Evolutionary conservation across 2,329 filamentous ascomycete genomes (phyloP).

Genomic region (Westerdykella aurantiaca): DNA sequence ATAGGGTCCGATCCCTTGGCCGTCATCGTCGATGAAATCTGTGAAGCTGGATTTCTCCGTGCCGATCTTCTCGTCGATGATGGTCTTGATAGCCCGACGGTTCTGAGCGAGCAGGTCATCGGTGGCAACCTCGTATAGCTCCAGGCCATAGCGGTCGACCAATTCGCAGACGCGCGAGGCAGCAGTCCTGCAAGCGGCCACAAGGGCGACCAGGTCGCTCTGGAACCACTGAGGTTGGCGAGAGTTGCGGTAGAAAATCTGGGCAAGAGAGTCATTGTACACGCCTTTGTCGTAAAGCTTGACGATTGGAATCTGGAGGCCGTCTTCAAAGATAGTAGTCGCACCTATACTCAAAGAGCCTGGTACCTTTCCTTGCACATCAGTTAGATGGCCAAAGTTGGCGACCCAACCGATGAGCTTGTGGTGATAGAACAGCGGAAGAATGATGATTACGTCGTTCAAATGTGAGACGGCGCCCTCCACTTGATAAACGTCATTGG

Average conservation of each 20-base stretch:
- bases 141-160: slow-evolving; percentile 40
- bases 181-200: slow-evolving; percentile 45
- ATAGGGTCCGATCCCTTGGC: slow-evolving; percentile 43
- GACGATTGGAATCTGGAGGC: slow-evolving; percentile 46
- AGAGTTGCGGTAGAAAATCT: slow-evolving; percentile 46
- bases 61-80: slow-evolving; percentile 44
- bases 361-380: slow-evolving; percentile 43
- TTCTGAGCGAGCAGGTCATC: slow-evolving; percentile 43
- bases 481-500: slow-evolving; percentile 48
- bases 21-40: slow-evolving; percentile 48
- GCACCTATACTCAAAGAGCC: slow-evolving; percentile 49
- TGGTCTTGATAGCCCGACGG: slow-evolving; percentile 40
- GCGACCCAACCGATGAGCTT: slow-evolving; percentile 46
- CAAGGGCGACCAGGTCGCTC: slow-evolving; percentile 44
- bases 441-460: slow-evolving; percentile 47
- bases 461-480: slow-evolving; percentile 47
- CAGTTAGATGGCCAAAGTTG: slow-evolving; percentile 48
- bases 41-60: slow-evolving; percentile 42
- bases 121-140: slow-evolving; percentile 44
- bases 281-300: slow-evolving; percentile 44
- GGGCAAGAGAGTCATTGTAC: slow-evolving; percentile 42
- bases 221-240: slow-evolving; percentile 47
- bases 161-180: slow-evolving; percentile 43
- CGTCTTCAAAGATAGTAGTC: slow-evolving; percentile 46
- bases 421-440: slow-evolving; percentile 45